Conservation (phyloP, 768 basidiomycete genomes). For the Lentinula lateritia region DNA sequence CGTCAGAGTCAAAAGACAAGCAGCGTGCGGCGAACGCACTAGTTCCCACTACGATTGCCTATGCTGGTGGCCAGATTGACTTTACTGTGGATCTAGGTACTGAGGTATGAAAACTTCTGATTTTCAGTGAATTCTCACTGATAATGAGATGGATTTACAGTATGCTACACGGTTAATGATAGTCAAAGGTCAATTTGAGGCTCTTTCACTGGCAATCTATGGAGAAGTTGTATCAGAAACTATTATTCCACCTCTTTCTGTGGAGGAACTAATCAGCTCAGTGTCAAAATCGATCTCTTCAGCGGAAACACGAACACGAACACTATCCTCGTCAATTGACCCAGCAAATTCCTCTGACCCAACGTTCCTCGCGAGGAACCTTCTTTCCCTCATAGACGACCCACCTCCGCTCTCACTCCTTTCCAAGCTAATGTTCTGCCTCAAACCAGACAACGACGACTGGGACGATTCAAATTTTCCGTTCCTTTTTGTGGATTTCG, state of each 20-base stretch:
- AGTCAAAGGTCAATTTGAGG: slow-evolving; percentile 67
- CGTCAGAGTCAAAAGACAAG: slow-evolving; percentile 43
- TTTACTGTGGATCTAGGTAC: slow-evolving; percentile 65
- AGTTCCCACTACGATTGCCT: slow-evolving; percentile 65
- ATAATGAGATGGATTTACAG: slow-evolving; percentile 24
- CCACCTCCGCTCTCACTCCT: slow-evolving; percentile 60
- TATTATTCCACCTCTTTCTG: slow-evolving; percentile 20
- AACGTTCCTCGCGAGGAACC: slow-evolving; percentile 50
- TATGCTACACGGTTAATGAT: slow-evolving; percentile 77
- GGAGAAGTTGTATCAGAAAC: slow-evolving; percentile 49
- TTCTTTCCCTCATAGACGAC: slow-evolving; percentile 57
- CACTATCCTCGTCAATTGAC: slow-evolving; percentile 51
- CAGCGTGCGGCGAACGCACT: slow-evolving; percentile 66
- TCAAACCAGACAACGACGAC: slow-evolving; percentile 75
- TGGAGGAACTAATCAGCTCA: slow-evolving; percentile 32
- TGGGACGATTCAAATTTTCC: slow-evolving; percentile 77
- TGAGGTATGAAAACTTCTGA: slow-evolving; percentile 36
- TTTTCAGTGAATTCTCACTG: background rate
- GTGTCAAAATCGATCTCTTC: slow-evolving; percentile 24
- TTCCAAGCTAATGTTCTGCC: slow-evolving; percentile 70
- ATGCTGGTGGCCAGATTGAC: slow-evolving; percentile 62
- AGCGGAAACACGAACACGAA: slow-evolving; percentile 23
- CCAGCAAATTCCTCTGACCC: slow-evolving; percentile 58
- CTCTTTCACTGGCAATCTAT: slow-evolving; percentile 60
- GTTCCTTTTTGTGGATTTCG: slow-evolving; percentile 57